Evolutionary conservation across 129 eudicot genomes (phyloP).

Genomic region (Oenanthe sinensis): DNA sequence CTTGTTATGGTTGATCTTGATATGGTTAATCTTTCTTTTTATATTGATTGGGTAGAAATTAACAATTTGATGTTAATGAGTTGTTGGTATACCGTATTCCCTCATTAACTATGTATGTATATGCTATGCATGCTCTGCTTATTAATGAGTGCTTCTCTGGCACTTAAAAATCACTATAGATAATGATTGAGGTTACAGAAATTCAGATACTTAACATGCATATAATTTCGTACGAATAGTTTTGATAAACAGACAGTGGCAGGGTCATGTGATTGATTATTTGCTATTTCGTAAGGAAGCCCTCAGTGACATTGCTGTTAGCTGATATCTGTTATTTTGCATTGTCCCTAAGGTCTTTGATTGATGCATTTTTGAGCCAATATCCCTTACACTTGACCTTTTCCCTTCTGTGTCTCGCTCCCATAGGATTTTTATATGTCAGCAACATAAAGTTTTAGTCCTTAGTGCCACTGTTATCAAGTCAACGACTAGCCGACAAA

Average conservation of each 20-base stretch:
- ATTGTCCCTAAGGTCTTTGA: background rate
- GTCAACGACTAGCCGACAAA: too few relatives aligned
- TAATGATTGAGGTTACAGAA: background rate
- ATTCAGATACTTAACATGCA: background rate
- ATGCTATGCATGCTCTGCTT: background rate
- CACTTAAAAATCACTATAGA: background rate
- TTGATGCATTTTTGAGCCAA: background rate
- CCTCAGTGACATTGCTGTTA: too few relatives aligned
- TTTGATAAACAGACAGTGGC: background rate
- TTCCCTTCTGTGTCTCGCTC: background rate
- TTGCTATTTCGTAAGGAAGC: too few relatives aligned
- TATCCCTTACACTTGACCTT: background rate
- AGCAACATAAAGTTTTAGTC: background rate
- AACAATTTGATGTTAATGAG: background rate
- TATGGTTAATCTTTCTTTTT: background rate
- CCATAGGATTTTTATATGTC: background rate
- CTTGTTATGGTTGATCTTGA: background rate
- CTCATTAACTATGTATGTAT: background rate
- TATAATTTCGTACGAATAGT: background rate
- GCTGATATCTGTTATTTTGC: background rate
- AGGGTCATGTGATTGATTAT: too few relatives aligned
- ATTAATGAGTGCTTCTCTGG: background rate
- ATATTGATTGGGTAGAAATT: background rate
- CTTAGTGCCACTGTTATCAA: background rate
- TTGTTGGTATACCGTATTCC: background rate